Base-by-base conservation (phyloP, 257 asterid species). In the Parsonsia alboflavescens region DNA sequence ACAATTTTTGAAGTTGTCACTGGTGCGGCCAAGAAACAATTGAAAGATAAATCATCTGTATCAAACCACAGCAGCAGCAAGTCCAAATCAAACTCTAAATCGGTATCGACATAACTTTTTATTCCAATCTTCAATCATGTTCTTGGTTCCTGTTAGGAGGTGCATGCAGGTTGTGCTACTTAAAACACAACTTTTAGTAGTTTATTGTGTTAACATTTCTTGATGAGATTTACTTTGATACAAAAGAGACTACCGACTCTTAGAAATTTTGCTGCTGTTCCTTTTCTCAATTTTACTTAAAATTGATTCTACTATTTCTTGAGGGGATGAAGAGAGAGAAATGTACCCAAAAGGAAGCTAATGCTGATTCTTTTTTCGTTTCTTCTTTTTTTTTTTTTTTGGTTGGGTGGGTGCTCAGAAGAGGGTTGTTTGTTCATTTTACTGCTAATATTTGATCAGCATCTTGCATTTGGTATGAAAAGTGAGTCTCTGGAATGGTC, bases 1-100 rank as follows among this genome's bases (percentile, higher is more conserved):
- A 90, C 96, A 30, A 80, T 92, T 64, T 90, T 86, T 81, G 97
- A 92, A 73, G 89, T 89, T 63, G 97, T 92, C 54, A 87, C 90
- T 75, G 96, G 93, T 79, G 88, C 81, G 78, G 86, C 87, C 50
- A 85, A 86, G 86, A 84, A 84, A 82, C 90, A 87, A 80, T 82
- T 82, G 75, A 89, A 89, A 84, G 85, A 78, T 48, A 79, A 74
- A 58, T 74, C 88, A 73, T 77, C 84, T 73, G 83, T 76, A 53
- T 72, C 82, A 21, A 82, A 85, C 70, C 76, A 66, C 24, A 76
- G 80, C 79, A 74, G 79, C 85, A 84, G 39, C 83, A 85, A 75
- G 77, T 77, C 84, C 78, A 85, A 83, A 80, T 80, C 80, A 68
- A 83, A 68, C 75, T 66, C 85, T 16, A 86, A 83, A 78, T 48